These are phyloP conservation scores for Clavaria fumosa DNA, from an alignment of 768 basidiomycete genomes.

Conservation along the genomic window DNA sequence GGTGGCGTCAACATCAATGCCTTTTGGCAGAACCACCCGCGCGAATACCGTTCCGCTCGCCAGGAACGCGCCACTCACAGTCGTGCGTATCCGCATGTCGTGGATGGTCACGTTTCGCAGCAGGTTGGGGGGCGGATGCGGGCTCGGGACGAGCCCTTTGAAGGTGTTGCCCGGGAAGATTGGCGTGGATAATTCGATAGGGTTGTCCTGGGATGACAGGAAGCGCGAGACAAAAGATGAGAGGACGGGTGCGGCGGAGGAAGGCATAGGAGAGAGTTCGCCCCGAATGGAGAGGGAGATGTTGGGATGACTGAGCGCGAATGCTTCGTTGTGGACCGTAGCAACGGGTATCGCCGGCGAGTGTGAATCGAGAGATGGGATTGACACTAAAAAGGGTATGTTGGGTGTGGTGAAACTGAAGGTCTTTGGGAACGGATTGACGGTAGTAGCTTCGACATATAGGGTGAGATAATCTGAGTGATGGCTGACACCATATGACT, in stretches of 20 bases:
- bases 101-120: slow-evolving; percentile 58
- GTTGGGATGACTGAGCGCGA: slow-evolving; percentile 52
- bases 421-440: slow-evolving; percentile 39
- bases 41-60: slow-evolving; percentile 60
- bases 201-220: slow-evolving; percentile 39
- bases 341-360: slow-evolving; percentile 30
- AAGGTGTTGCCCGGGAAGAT: slow-evolving; percentile 34
- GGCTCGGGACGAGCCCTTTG: slow-evolving; percentile 47
- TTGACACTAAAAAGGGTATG: slow-evolving; percentile 46
- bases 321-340: slow-evolving; percentile 36
- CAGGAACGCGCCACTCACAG: slow-evolving; percentile 27
- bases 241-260: slow-evolving; percentile 25
- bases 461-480: slow-evolving; percentile 22
- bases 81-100: slow-evolving; percentile 55
- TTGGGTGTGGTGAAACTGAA: slow-evolving; percentile 37
- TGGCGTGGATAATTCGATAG: slow-evolving; percentile 41
- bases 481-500: slow-evolving; percentile 33
- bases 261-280: slow-evolving; percentile 35
- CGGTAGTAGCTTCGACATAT: slow-evolving; percentile 36
- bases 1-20: slow-evolving; percentile 49
- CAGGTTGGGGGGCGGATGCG: slow-evolving; percentile 45
- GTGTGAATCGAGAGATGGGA: slow-evolving; percentile 21
- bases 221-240: slow-evolving; percentile 52
- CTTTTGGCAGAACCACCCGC: slow-evolving; percentile 48
- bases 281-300: slow-evolving; percentile 45